phyloP scores from a whole-genome alignment of 2,329 filamentous ascomycete genomes.

The Exophiala dermatitidis region DNA sequence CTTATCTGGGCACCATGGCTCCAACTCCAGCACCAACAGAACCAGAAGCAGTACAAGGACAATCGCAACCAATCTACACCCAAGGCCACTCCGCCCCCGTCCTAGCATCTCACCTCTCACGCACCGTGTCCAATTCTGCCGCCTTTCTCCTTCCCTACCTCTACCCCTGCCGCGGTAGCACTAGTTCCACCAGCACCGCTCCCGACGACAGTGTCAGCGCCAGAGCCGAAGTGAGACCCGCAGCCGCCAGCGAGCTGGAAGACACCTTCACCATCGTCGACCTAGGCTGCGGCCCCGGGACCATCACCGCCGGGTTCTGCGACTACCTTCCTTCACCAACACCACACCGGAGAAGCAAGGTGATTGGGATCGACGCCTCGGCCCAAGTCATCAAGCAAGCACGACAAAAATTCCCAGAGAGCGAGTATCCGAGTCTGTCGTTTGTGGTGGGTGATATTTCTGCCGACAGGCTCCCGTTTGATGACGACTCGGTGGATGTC shows the following conservation, averaged over 20 bases:
- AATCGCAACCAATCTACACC: slow-evolving; percentile 6
- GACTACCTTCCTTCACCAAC: slow-evolving; percentile 28
- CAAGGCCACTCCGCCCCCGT: slow-evolving; percentile 18
- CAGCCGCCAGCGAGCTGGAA: neutral
- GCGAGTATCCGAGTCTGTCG: slow-evolving; percentile 30
- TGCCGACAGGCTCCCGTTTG: slow-evolving; percentile 33
- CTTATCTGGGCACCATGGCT: neutral
- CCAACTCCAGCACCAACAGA: neutral
- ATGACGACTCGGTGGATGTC: slow-evolving; percentile 49
- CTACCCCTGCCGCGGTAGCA: slow-evolving; percentile 22
- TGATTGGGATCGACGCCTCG: slow-evolving; percentile 33
- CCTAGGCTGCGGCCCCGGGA: slow-evolving; percentile 39
- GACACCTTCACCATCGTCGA: slow-evolving; percentile 34
- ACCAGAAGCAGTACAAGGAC: neutral
- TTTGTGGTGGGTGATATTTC: slow-evolving; percentile 36
- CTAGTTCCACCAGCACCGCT: too few relatives aligned
- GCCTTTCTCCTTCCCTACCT: slow-evolving; percentile 36
- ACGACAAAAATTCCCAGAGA: slow-evolving; percentile 24
- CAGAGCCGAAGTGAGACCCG: neutral
- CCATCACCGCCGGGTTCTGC: slow-evolving; percentile 38
- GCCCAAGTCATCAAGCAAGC: slow-evolving; percentile 30
- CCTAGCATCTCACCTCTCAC: slow-evolving; percentile 20
- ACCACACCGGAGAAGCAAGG: slow-evolving; percentile 25
- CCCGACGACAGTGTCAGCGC: neutral
- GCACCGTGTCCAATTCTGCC: slow-evolving; percentile 31